Evolutionary conservation across 305 asterid genomes (phyloP), one percentile per base, ranked within the genome.

Genomic region (Fraxinus paxiana): DNA sequence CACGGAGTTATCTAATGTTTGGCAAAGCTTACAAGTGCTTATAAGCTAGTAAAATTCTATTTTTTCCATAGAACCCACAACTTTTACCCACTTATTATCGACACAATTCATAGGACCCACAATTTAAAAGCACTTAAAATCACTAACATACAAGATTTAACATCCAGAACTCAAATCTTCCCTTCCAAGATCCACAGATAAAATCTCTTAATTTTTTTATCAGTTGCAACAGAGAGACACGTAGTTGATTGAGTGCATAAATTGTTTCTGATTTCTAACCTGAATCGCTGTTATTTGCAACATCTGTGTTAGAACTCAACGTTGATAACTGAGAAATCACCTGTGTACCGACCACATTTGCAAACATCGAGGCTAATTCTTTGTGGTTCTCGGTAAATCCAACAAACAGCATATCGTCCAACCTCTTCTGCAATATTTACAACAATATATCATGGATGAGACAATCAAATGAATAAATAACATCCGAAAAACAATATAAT

Each of bases 341-440:
- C 89, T 96, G 98, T 61, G 97, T 84, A 88, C 97, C 99, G 33
- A 96, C 98, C 76, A 94, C 92, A 82, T 96, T 90, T 75, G 97
- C 98, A 83, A 96, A 96, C 89, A 94, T 83, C 63, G 90, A 82
- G 78, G 99, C 98, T 12, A 98, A 94, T 88, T 94, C 98, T 89
- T 80, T 91, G 84, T 96, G 99, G 82, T 93, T 90, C 83, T 96
- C 98, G 17, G 98, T 96, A 59, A 96, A 88, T 84, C 98, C 98
- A 80, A 95, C 91, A 85, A 90, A 95, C 88, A 95, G 89, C 98
- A 93, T 95, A 65, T 82, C 80, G 69, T 93, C 94, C 90, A 95
- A 85, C 90, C 95, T 90, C 86, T 84, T 92, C 98, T 95, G 98
- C 93, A 90, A 89, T 86, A 89, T 83, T 84, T 76, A 82, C 83